Conservation (phyloP, 805 yeast species). For the Candida lessepsii region DNA sequence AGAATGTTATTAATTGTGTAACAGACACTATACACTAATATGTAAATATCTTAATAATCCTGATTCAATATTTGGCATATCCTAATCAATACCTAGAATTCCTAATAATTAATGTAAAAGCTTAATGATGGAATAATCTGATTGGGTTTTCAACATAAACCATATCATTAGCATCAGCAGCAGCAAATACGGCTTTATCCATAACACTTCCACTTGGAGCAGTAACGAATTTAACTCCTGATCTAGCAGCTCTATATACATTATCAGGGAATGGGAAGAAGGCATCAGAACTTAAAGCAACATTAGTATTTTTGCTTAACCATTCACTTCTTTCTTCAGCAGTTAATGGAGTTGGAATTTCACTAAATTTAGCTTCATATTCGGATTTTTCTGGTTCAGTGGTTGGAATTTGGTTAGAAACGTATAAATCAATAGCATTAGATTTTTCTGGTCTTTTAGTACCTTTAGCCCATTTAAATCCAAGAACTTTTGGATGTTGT, state of each 20-base stretch:
- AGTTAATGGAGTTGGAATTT: constrained; percentile 80
- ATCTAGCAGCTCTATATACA: constrained; percentile 94
- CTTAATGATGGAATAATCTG: constrained; percentile 94
- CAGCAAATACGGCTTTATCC: constrained; percentile 94
- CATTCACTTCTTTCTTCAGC: constrained; percentile 83
- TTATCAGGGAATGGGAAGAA: constrained; percentile 99
- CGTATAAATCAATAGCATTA: constrained; percentile 93
- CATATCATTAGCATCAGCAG: constrained; percentile 87
- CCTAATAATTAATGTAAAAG: too few species aligned
- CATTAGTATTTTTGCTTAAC: constrained; percentile 76
- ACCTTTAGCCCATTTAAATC: constrained; percentile 96
- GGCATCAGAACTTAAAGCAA: constrained; percentile 94
- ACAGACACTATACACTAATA: too few species aligned
- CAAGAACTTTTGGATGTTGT: constrained; percentile 94
- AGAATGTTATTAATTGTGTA: too few species aligned
- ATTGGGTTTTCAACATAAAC: constrained; percentile 97
- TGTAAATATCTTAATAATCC: too few species aligned
- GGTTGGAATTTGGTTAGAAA: constrained; percentile 86
- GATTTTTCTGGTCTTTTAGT: constrained; percentile 98
- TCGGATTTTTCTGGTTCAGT: constrained; percentile 91
- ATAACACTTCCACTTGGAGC: constrained; percentile 98
- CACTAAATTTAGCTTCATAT: constrained; percentile 85
- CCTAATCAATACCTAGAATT: too few species aligned
- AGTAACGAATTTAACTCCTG: constrained; percentile 94
- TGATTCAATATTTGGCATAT: too few species aligned